Percentiles rank a stretch among this genome's conserved stretches.
phyloP scores from a whole-genome alignment of 768 basidiomycete genomes.

The Heimioporus sp. region DNA sequence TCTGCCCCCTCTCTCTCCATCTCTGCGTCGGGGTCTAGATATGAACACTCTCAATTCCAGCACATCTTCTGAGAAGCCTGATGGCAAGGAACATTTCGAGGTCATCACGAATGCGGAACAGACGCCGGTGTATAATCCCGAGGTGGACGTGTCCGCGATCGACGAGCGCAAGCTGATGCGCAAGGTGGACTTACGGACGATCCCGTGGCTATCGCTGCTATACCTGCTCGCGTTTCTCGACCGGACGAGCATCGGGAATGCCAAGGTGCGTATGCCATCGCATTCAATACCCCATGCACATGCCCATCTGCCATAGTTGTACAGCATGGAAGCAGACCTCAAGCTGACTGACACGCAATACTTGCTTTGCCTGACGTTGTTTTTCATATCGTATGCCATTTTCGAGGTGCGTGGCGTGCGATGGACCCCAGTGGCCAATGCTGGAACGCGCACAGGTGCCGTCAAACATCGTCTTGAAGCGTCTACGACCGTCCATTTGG shows the following conservation, averaged over 20 bases:
- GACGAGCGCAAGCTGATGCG: slow-evolving; percentile 69
- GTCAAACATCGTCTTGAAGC: slow-evolving; percentile 70
- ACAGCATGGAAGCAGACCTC: slow-evolving; percentile 56
- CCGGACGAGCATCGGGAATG: slow-evolving; percentile 53
- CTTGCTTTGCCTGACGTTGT: slow-evolving; percentile 57
- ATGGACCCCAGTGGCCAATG: neutral
- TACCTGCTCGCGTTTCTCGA: slow-evolving; percentile 75
- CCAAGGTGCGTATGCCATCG: slow-evolving; percentile 11
- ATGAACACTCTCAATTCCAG: neutral
- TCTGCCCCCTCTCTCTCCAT: neutral
- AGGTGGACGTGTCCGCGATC: slow-evolving; percentile 54
- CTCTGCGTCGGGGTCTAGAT: neutral
- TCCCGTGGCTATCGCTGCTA: slow-evolving; percentile 72
- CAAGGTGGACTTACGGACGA: slow-evolving; percentile 65
- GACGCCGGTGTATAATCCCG: slow-evolving; percentile 34
- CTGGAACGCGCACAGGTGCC: slow-evolving; percentile 44
- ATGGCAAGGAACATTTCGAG: neutral
- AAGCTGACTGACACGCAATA: slow-evolving; percentile 66
- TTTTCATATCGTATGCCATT: slow-evolving; percentile 62
- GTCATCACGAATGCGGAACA: neutral
- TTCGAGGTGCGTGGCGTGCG: slow-evolving; percentile 50
- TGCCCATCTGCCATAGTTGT: slow-evolving; percentile 43
- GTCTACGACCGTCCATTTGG: slow-evolving; percentile 76
- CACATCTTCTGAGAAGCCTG: neutral
- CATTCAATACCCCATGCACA: neutral